A percentile compares a stretch with the other conserved stretches of the same genome.
Evolutionary conservation across 1,284 basidiomycete species (phyloP).

Genomic region (Malassezia globosa): DNA sequence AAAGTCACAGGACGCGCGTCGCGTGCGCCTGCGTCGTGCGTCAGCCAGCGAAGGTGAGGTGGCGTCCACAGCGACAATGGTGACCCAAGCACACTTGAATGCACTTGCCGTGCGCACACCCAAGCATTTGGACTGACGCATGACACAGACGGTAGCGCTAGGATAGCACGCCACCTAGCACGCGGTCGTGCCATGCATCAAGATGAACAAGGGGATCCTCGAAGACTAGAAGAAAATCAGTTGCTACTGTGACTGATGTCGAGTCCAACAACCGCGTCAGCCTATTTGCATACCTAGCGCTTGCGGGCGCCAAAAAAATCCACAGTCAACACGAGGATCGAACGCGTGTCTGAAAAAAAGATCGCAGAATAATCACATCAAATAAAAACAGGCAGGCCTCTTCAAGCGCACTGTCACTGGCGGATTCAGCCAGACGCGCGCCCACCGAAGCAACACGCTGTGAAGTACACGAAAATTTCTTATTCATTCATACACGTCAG

Average conservation of each 20-base stretch:
- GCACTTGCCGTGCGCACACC: neutral
- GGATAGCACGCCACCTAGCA: neutral
- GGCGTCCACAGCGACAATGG: neutral
- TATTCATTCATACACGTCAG: neutral
- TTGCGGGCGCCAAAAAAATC: too few relatives aligned
- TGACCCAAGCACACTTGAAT: neutral
- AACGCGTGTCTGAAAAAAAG: neutral
- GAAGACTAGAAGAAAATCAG: neutral
- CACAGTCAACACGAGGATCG: neutral
- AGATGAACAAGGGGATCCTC: neutral
- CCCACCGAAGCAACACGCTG: too few relatives aligned
- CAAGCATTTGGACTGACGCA: neutral
- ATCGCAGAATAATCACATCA: too few relatives aligned
- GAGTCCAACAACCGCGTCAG: too few relatives aligned
- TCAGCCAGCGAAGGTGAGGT: neutral
- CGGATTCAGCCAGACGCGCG: too few relatives aligned
- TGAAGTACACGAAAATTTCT: too few relatives aligned
- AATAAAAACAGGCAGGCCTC: too few relatives aligned
- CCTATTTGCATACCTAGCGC: too few relatives aligned
- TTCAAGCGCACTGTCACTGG: too few relatives aligned
- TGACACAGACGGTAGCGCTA: neutral
- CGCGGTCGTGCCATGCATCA: neutral
- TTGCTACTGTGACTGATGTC: neutral
- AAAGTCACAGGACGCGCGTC: neutral
- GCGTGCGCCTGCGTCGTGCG: neutral